Percentiles rank a stretch among this genome's conserved stretches.
These are phyloP conservation scores for Thalassiosira livingstoniorum DNA, from an alignment of 352 stramenopile species.

Conservation along the genomic window DNA sequence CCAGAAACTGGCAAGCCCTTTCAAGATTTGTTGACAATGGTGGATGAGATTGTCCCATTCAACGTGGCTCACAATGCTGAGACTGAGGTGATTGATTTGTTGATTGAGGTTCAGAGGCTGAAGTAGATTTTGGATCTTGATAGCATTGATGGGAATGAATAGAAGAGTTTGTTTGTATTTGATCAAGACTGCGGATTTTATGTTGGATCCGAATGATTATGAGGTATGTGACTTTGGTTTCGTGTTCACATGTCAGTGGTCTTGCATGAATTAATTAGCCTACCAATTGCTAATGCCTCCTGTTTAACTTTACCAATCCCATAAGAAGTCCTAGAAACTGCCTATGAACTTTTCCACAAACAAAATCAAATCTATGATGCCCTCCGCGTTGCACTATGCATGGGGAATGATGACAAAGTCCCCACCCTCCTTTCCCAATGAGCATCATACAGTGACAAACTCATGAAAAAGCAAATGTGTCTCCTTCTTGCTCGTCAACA, in stretches of 20 bases:
- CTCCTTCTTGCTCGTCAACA: slow-evolving; percentile 95
- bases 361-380: slow-evolving; percentile 95
- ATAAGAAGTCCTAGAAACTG: slow-evolving; percentile 89
- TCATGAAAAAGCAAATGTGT: slow-evolving; percentile 92
- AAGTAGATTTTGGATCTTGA: slow-evolving; percentile 92
- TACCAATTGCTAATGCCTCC: too few relatives aligned
- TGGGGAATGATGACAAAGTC: slow-evolving; percentile 86
- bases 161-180: slow-evolving; percentile 98
- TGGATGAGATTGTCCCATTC: slow-evolving; percentile 99
- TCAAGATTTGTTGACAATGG: slow-evolving; percentile 94
- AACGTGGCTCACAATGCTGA: slow-evolving; percentile 99
- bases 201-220: slow-evolving; percentile 98
- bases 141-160: slow-evolving; percentile 97
- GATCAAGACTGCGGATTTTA: slow-evolving; percentile 97
- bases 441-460: slow-evolving; percentile 65
- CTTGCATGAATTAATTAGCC: too few relatives aligned
- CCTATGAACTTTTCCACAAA: slow-evolving; percentile 94
- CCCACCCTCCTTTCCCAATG: slow-evolving; percentile 71
- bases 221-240: slow-evolving; percentile 82
- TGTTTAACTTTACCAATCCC: too few relatives aligned
- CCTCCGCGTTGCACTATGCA: slow-evolving; percentile 94
- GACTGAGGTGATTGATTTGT: slow-evolving; percentile 98
- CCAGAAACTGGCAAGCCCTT: slow-evolving; percentile 85
- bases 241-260: background rate
- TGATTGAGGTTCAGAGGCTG: slow-evolving; percentile 98